Percentiles rank a stretch among this genome's conserved stretches.
Evolutionary conservation across 495 filamentous ascomycete species (phyloP).

Genomic region (Margaritispora aquatica): DNA sequence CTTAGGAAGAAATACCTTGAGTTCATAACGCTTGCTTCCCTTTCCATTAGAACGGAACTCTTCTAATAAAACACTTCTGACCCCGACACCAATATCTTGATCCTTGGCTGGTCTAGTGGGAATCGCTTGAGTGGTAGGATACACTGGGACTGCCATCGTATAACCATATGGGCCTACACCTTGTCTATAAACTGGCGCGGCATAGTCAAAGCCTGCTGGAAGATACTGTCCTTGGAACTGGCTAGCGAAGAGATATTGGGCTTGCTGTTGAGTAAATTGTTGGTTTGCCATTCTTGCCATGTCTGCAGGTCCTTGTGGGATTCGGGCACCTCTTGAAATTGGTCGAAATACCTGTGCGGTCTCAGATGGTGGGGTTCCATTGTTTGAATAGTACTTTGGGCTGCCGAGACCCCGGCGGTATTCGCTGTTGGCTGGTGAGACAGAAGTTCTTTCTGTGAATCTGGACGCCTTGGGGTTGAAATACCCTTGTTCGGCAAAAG

Average conservation of each 20-base stretch:
- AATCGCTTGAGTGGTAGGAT: conserved; percentile 26
- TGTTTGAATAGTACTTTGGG: conserved; percentile 43
- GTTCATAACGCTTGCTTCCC: conserved; percentile 72
- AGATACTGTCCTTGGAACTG: conserved; percentile 25
- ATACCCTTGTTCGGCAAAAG: conserved; percentile 22
- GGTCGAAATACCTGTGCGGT: conserved; percentile 18
- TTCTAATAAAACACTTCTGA: conserved; percentile 67
- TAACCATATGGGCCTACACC: conserved; percentile 26
- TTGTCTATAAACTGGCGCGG: conserved; percentile 27
- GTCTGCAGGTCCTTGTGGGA: conserved; percentile 17
- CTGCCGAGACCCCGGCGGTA: conserved; percentile 45
- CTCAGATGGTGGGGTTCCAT: conserved; percentile 32
- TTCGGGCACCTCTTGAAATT: conserved; percentile 16
- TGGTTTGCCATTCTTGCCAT: conserved; percentile 25
- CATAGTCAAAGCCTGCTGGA: conserved; percentile 31
- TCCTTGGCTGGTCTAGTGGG: conserved; percentile 51
- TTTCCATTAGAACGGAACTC: conserved; percentile 75
- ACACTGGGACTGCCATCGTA: conserved; percentile 31
- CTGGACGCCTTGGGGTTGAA: conserved; percentile 26
- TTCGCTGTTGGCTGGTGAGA: conserved; percentile 50
- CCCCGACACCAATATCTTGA: conserved; percentile 55
- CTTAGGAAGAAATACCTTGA: conserved; percentile 52
- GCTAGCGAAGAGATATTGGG: conserved; percentile 5
- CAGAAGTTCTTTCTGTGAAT: conserved; percentile 26
- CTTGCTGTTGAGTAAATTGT: conserved; percentile 33